Evolutionary conservation across 805 yeast genomes (phyloP).

Genomic region (Saturnispora bothae): DNA sequence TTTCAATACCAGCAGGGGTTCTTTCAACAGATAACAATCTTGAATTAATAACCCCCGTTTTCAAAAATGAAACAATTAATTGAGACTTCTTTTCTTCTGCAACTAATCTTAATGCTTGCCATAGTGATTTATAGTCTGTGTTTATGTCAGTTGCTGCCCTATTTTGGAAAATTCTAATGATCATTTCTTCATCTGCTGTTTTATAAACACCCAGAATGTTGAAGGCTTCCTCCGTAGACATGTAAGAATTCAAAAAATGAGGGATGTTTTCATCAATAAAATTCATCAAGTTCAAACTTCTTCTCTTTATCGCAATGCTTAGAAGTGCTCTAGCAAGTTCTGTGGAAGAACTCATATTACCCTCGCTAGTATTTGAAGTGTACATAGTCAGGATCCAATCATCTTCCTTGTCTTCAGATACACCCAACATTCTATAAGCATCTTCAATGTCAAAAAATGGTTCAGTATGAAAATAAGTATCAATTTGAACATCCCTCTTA

Average conservation of each 20-base stretch:
- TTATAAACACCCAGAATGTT: slow-evolving; percentile 37
- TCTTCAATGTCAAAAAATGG: slow-evolving; percentile 34
- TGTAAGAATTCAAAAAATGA: slow-evolving; percentile 15
- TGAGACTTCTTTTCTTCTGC: slow-evolving; percentile 47
- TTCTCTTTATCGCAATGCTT: slow-evolving; percentile 49
- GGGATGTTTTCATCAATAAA: slow-evolving; percentile 40
- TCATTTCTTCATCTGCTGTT: slow-evolving; percentile 46
- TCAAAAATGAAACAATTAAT: slow-evolving; percentile 44
- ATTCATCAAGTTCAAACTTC: slow-evolving; percentile 46
- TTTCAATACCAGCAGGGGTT: slow-evolving; percentile 88
- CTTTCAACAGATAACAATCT: slow-evolving; percentile 47
- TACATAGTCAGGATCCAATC: slow-evolving; percentile 71
- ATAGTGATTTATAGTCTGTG: slow-evolving; percentile 43
- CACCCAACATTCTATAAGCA: slow-evolving; percentile 44
- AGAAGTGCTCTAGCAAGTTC: slow-evolving; percentile 45
- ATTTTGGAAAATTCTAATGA: slow-evolving; percentile 43
- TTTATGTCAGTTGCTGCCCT: slow-evolving; percentile 30
- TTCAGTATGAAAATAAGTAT: slow-evolving; percentile 35
- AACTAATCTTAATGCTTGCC: slow-evolving; percentile 46
- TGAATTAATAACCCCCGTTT: slow-evolving; percentile 53
- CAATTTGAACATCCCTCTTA: slow-evolving; percentile 28
- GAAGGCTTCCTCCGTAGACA: slow-evolving; percentile 32
- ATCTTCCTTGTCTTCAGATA: slow-evolving; percentile 45
- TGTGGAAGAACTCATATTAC: slow-evolving; percentile 29
- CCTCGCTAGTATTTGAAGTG: slow-evolving; percentile 50